Percentiles rank a stretch among this genome's conserved stretches.
Evolutionary conservation across 768 basidiomycete species (phyloP).

Genomic region (Pleurotus djamor): DNA sequence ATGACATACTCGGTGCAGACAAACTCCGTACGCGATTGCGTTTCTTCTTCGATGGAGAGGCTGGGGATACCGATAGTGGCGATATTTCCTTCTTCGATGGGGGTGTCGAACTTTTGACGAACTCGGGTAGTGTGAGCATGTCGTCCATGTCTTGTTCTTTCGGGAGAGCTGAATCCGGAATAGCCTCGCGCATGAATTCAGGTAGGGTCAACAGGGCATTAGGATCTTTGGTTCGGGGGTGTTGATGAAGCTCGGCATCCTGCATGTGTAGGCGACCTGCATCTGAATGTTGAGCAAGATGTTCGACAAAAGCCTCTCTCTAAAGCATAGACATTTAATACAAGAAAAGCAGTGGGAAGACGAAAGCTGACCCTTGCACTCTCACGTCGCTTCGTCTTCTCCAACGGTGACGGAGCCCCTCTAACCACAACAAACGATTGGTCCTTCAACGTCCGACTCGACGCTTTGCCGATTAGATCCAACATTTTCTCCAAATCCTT

Average conservation of each 20-base stretch:
- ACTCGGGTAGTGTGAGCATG: conserved; percentile 56
- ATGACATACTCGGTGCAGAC: conserved; percentile 60
- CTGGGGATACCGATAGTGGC: conserved; percentile 10
- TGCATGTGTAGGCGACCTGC: conserved; percentile 77
- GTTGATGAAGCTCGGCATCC: conserved; percentile 60
- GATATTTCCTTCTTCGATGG: conserved; percentile 20
- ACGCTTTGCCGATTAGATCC: conserved; percentile 69
- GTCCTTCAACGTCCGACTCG: conserved; percentile 60
- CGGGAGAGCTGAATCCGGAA: conserved; percentile 27
- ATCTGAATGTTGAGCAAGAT: conserved; percentile 67
- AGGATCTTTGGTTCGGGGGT: conserved; percentile 39
- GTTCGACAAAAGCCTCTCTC: conserved; percentile 77
- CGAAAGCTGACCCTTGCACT: conserved; percentile 52
- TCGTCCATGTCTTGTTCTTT: conserved; percentile 38
- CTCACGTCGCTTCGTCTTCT: conserved; percentile 57
- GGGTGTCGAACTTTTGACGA: conserved; percentile 46
- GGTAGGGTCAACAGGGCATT: conserved; percentile 53
- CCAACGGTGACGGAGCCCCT: conserved; percentile 51
- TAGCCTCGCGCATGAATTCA: conserved; percentile 60
- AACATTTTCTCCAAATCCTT: conserved; percentile 71
- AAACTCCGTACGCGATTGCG: conserved; percentile 45
- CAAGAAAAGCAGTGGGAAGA: not conserved
- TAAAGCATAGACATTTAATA: conserved; percentile 22
- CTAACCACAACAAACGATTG: conserved; percentile 72
- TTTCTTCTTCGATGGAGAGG: conserved; percentile 27